Base-by-base conservation (phyloP, 2,329 filamentous ascomycete genomes). In the Aspergillus pseudotamarii region DNA sequence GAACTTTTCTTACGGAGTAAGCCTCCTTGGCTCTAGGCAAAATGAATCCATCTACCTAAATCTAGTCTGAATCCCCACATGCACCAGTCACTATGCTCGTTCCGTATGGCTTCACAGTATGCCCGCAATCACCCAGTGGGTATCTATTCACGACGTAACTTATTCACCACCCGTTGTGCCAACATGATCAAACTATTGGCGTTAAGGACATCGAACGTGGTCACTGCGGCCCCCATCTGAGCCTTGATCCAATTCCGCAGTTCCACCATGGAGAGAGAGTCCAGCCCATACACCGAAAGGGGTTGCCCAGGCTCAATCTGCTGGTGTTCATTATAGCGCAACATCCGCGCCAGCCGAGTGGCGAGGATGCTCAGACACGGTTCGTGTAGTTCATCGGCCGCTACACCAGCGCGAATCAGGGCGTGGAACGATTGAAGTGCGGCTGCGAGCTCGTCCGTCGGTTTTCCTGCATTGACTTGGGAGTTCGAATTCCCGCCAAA, bases 211-310 rank as follows among this genome's bases (percentile, higher is more conserved):
- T 65, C 60, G 16, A 60, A 51, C 26, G 58, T 63, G 4, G 51
- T 60, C 32, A 65, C 28, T 3, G 53, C 30, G 10, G 61, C 61
- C 21, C 56, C 61, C 61, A 65, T 48, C 41, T 63, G 45, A 10
- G 48, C 41, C 21, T 38, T 48, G 43, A 65, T 46, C 63, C 63
- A 64, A 48, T 64, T 64, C 14, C 63, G 48, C 38, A 64, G 28
- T 57, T 64, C 63, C 30, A 64, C 63, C 19, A 60, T 58, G 4
- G 60, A 61, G 45, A 64, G 46, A 26, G 63, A 64, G 21, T 64
- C 63, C 38, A 64, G 21, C 4, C 63, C 63, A 34, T 64, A 64
- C 10, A 59, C 60, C 8, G 57, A 57, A 10, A 64, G 53, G 34
- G 63, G 57, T 23, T 58, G 48, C 11, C 45, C 60, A 12, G 63